Percentiles rank a stretch among this genome's conserved stretches.
Evolutionary conservation across 257 asterid genomes (phyloP).

Genomic region (Lantana camara): DNA sequence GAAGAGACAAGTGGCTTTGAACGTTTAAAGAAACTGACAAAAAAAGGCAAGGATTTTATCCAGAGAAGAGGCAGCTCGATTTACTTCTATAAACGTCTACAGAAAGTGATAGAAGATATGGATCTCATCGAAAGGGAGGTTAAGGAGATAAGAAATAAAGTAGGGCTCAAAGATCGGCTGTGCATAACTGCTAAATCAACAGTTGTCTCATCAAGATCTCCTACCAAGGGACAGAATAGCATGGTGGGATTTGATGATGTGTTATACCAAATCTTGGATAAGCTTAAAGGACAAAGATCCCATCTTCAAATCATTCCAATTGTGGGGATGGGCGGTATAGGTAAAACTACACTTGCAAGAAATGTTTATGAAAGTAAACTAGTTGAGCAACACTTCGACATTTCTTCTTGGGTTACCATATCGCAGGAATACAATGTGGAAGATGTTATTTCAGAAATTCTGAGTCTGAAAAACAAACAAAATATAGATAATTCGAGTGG

Average conservation of each 20-base stretch:
- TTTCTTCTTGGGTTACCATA: constrained; percentile 18
- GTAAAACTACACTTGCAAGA: constrained; percentile 31
- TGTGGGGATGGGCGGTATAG: constrained; percentile 30
- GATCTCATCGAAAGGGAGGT: constrained; percentile 6
- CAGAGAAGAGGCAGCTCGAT: too few species aligned
- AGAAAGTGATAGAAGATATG: background rate
- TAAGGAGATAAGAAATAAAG: constrained; percentile 13
- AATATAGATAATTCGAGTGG: background rate
- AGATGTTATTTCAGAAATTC: background rate
- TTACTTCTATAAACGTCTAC: too few species aligned
- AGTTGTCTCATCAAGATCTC: background rate
- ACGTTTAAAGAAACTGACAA: too few species aligned
- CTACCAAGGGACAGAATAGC: background rate
- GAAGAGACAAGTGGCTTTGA: too few species aligned
- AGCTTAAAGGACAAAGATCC: background rate
- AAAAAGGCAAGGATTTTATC: too few species aligned
- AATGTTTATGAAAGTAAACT: background rate
- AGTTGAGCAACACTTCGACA: background rate
- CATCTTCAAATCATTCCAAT: constrained; percentile 15
- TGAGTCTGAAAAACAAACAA: background rate
- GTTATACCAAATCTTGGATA: background rate
- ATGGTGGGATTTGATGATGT: constrained; percentile 17
- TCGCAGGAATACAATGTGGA: constrained; percentile 3
- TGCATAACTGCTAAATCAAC: background rate
- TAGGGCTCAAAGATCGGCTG: background rate